phyloP scores from a whole-genome alignment of 129 eudicot species.

The Saussurea involucrata region DNA sequence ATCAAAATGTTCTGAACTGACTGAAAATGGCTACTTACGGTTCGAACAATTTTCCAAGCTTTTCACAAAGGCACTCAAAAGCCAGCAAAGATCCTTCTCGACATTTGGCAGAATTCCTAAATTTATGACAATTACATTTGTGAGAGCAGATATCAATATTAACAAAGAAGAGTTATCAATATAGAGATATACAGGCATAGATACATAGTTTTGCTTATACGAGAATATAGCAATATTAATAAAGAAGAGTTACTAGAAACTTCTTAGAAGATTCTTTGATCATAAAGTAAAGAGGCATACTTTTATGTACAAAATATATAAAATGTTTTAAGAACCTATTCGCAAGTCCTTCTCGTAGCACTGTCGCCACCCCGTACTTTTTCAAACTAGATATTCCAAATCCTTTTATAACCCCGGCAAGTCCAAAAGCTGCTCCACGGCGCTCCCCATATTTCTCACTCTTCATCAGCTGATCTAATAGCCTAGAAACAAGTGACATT shows the following conservation, averaged over 20 bases:
- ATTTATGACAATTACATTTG: not conserved
- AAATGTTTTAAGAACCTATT: slow-evolving; percentile 54
- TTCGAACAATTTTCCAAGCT: slow-evolving; percentile 93
- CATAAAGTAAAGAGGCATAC: not conserved
- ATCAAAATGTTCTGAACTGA: not conserved
- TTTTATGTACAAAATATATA: not conserved
- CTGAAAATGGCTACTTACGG: slow-evolving; percentile 57
- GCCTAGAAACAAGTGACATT: slow-evolving; percentile 70
- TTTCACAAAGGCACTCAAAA: slow-evolving; percentile 97
- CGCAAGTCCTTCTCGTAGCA: slow-evolving; percentile 77
- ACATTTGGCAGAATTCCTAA: slow-evolving; percentile 89
- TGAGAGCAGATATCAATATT: not conserved
- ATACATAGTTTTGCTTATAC: not conserved
- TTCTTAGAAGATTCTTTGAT: not conserved
- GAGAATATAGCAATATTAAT: not conserved
- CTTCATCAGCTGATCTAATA: slow-evolving; percentile 90
- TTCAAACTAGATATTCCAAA: slow-evolving; percentile 81
- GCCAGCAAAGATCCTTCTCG: slow-evolving; percentile 96
- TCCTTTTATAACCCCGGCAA: slow-evolving; percentile 92
- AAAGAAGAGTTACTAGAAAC: not conserved
- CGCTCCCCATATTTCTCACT: slow-evolving; percentile 99
- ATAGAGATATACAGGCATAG: not conserved
- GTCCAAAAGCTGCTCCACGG: slow-evolving; percentile 99
- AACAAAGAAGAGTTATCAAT: not conserved
- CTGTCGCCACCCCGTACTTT: slow-evolving; percentile 71